Base-by-base conservation (phyloP, 805 yeast species). In the Schwanniomyces occidentalis region DNA sequence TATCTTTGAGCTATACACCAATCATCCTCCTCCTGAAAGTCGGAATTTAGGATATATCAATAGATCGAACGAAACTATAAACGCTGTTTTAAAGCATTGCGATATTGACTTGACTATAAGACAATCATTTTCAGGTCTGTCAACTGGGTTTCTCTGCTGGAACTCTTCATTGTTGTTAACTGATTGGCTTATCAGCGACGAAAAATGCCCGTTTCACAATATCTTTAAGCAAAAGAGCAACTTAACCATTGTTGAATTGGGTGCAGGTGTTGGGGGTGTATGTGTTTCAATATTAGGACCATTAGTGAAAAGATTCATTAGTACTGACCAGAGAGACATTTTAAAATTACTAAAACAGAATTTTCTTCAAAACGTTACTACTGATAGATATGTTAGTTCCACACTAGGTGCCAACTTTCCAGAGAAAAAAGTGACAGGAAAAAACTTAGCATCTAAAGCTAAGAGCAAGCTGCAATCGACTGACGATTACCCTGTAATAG, bases 61-160 rank as follows among this genome's bases (percentile, higher is more conserved):
- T 39, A 44, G 62, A 25, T 37, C 54, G 5, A 33, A 26, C 1
- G 61, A 61, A 15, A 14, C 12, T 4, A 45, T 68, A 8, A 25
- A 34, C 2, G 35, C 67, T 4, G 20, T 47, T 1, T 46, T 66
- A 15, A 48, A 49, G 6, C 18, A 16, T 3, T 32, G 51, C 3
- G 49, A 44, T 2, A 37, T 51, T 8, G 69, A 62, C 19, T 38
- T 68, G 16, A 35, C 32, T 12, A 56, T 68, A 6, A 37, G 47
- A 9, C 73, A 68, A 40, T 63, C 69, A 9, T 44, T 63, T 7
- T 43, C 65, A 5, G 52, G 54, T 8, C 49, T 64, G 17, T 50
- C 63, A 8, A 80, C 87, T 0, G 89, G 89, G 8, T 82, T 75
- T 40, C 71, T 81, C 4, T 61, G 80, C 24, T 82, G 89, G 89